Evolutionary conservation across 768 basidiomycete genomes (phyloP).

Genomic region (Boletellus ananiceps): DNA sequence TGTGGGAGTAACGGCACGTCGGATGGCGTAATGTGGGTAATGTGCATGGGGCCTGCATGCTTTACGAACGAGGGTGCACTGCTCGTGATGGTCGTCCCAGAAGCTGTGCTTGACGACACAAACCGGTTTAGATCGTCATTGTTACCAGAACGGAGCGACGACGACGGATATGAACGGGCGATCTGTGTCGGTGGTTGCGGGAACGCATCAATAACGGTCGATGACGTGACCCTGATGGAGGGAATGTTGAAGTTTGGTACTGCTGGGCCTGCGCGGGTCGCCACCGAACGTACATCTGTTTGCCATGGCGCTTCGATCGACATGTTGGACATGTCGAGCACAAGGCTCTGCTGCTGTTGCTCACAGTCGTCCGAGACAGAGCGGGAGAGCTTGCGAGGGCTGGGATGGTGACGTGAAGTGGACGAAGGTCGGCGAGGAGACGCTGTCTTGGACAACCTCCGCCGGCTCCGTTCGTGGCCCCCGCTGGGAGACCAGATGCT

Average conservation of each 20-base stretch:
- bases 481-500: constrained; percentile 25
- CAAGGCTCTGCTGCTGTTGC: constrained; percentile 26
- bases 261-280: constrained; percentile 3
- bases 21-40: constrained; percentile 74
- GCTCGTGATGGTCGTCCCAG: constrained; percentile 65
- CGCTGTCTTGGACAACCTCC: constrained; percentile 21
- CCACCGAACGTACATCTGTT: constrained; percentile 17
- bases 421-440: constrained; percentile 33
- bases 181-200: constrained; percentile 32
- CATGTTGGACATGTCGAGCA: constrained; percentile 40
- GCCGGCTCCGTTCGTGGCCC: constrained; percentile 26
- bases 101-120: constrained; percentile 84
- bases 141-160: constrained; percentile 46
- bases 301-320: constrained; percentile 39
- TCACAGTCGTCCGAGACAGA: constrained; percentile 41
- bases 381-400: constrained; percentile 41
- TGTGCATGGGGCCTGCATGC: constrained; percentile 72
- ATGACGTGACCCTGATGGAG: constrained; percentile 28
- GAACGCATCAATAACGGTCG: constrained; percentile 23
- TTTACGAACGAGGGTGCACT: constrained; percentile 83
- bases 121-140: constrained; percentile 82
- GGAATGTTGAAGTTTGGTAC: constrained; percentile 16
- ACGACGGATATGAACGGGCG: constrained; percentile 42
- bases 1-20: constrained; percentile 76
- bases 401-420: constrained; percentile 36